phyloP scores from a whole-genome alignment of 352 stramenopile species.

The Phytophthora syringae region DNA sequence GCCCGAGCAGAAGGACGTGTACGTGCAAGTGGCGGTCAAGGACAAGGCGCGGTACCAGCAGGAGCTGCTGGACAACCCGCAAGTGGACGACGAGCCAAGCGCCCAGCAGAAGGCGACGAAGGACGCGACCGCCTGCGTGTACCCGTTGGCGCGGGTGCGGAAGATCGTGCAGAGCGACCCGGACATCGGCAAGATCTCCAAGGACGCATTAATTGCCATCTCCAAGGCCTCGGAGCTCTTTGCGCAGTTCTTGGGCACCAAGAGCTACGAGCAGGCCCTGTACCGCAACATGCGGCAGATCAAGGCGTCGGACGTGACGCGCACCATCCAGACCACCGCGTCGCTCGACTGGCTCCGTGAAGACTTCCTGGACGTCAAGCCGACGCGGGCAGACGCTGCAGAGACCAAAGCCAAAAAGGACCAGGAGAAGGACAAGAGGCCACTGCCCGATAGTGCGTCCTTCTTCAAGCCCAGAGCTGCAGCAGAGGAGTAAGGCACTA shows the following conservation, averaged over 20 bases:
- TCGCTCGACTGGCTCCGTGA: conserved; percentile 88
- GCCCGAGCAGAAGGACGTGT: conserved; percentile 88
- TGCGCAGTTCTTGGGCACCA: conserved; percentile 88
- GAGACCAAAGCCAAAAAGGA: conserved; percentile 34
- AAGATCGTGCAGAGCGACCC: conserved; percentile 95
- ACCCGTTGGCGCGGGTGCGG: conserved; percentile 83
- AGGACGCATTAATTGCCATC: conserved; percentile 92
- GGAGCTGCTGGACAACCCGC: conserved; percentile 73
- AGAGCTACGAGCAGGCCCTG: conserved; percentile 87
- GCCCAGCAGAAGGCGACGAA: conserved; percentile 35
- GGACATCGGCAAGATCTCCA: conserved; percentile 91
- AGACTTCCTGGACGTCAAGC: conserved; percentile 79
- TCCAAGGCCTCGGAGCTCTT: conserved; percentile 94
- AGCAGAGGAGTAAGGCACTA: conserved; percentile 21
- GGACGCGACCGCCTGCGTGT: conserved; percentile 54
- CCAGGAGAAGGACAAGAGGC: conserved; percentile 30
- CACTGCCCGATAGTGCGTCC: conserved; percentile 37
- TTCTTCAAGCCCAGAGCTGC: conserved; percentile 57
- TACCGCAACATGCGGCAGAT: conserved; percentile 88
- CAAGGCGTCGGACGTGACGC: conserved; percentile 76
- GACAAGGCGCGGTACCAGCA: conserved; percentile 89
- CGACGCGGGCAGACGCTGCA: conserved; percentile 10
- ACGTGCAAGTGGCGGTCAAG: conserved; percentile 81
- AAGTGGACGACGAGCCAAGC: conserved; percentile 59
- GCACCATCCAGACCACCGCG: conserved; percentile 76